Base-by-base conservation (phyloP, 148 eudicot genomes). In the Agrostemma githago region DNA sequence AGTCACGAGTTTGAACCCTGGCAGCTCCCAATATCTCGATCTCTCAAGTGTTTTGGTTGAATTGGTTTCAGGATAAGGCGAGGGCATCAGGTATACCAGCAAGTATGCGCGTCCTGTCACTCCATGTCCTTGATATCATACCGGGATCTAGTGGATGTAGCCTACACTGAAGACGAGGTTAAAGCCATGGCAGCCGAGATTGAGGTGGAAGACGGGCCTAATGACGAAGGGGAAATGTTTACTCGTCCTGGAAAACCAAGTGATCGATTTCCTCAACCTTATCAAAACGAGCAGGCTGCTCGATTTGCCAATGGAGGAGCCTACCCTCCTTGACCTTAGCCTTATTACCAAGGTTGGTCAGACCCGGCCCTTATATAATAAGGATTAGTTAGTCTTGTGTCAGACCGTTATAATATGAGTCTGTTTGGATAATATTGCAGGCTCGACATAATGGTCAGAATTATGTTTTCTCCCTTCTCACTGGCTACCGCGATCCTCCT, bases 271-370 rank as follows among this genome's bases (percentile, higher is more conserved):
- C 96, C 92, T 78, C 83, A 83, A 74, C 92, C 92, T 59, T 90
- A 87, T 80, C 26, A 85, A 11, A 90, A 90, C 67, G 91, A 90
- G 58, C 85, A 83, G 79, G 92, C 92, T 67, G 96, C 92, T 46
- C 84, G 96, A 77, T 90, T 85, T 88, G 93, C 98, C 14, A 90
- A 92, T 80, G 98, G 96, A 67, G 96, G 96, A 54, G 96, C 98
- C 12, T 92, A 92, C 75, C 97, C 96, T 84, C 98, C 96, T 54
- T 54, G 90, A 89, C 84, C 86, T 89, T 40, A 90, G 93, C 83
- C 96, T 93, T 53, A 86, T 90, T 40, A 88, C 96, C 77, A 90
- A 90, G 82, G 96, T 87, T 26, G 1, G 34, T 26, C 34, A 26
- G 34, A 26, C 34, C 51, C 9, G 51, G 1, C 51, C 9, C n/a